These are phyloP conservation scores for Aspergillus taichungensis DNA, from an alignment of 495 filamentous ascomycete genomes.

Conservation along the genomic window DNA sequence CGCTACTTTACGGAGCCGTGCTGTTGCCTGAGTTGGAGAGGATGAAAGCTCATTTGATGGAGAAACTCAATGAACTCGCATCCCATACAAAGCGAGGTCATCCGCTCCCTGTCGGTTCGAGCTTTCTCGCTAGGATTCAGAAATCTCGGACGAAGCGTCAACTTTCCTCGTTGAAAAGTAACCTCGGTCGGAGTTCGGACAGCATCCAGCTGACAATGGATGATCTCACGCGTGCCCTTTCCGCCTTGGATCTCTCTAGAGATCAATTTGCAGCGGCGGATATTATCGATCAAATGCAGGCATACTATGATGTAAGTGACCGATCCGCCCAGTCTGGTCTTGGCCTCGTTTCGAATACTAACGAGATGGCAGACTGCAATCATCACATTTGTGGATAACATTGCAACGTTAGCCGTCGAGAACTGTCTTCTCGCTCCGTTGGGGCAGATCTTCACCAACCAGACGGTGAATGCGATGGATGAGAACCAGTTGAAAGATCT, in stretches of 20 bases:
- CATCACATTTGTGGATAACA: slow-evolving; percentile 53
- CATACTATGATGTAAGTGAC: slow-evolving; percentile 27
- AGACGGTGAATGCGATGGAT: slow-evolving; percentile 20
- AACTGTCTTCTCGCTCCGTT: slow-evolving; percentile 41
- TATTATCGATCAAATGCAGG: slow-evolving; percentile 26
- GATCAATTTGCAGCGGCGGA: slow-evolving; percentile 13
- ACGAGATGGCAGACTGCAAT: slow-evolving; percentile 40
- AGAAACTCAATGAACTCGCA: slow-evolving; percentile 36
- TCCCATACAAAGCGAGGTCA: slow-evolving; percentile 31
- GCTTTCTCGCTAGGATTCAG: slow-evolving; percentile 25
- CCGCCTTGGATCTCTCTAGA: slow-evolving; percentile 1
- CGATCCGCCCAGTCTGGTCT: not conserved
- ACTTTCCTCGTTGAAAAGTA: slow-evolving; percentile 1
- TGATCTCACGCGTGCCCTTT: not conserved
- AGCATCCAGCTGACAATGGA: not conserved
- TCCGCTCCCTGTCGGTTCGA: slow-evolving; percentile 34
- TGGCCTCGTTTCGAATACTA: not conserved
- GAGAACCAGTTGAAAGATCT: slow-evolving; percentile 12
- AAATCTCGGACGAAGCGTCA: slow-evolving; percentile 16
- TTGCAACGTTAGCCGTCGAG: slow-evolving; percentile 51
- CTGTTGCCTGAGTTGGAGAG: slow-evolving; percentile 18
- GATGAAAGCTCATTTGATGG: slow-evolving; percentile 22
- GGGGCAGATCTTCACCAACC: slow-evolving; percentile 18
- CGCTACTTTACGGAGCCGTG: slow-evolving; percentile 14
- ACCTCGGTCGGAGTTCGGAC: not conserved